Base-by-base conservation (phyloP, 2,329 filamentous ascomycete genomes). In the Pseudopithomyces chartarum region DNA sequence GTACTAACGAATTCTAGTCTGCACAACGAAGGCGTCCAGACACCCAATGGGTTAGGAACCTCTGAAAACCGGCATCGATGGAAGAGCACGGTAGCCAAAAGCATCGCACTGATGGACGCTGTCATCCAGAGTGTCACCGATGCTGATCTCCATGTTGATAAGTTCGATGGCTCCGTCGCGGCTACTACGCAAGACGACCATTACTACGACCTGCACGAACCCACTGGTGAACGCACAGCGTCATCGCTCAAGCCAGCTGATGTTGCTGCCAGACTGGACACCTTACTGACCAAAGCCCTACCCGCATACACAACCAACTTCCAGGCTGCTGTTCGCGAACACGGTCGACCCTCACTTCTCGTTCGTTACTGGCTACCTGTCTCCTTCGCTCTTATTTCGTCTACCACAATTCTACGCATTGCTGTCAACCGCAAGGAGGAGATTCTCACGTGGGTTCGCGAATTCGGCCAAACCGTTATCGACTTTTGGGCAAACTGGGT, bases 401-500 rank as follows among this genome's bases (percentile, higher is more conserved):
- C 91, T 0, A 93, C 90, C 15, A 97, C 93, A 0, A 82, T 96
- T n/a, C 80, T 98, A 15, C 88, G 88, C 20, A 85, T 98, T 36
- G 76, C 96, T 29, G 82, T 90, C 58, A 91, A 89, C 69, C 85
- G 88, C 50, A 87, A 86, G 66, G 89, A 89, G 19, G 90, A 94
- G 63, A 89, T 99, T 19, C 63, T 91, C 23, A 82, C 86, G 45
- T 97, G 93, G 92, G 81, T 96, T 43, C 81, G 84, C 34, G 90
- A 95, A 61, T 78, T 97, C 23, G 94, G 92, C 7, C 80, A 81
- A 1, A 99, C 95, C 0, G 79, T 88, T 1, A 84, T 90, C 52
- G 94, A 96, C 74, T 99, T 99, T 73, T 97, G 93, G 90, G 82
- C 88, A 58, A 99, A 99, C 74, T 99, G 95, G 95, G 90, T 99